Evolutionary conservation across 2,329 filamentous ascomycete species (phyloP).

Genomic region (Chalara sp.): DNA sequence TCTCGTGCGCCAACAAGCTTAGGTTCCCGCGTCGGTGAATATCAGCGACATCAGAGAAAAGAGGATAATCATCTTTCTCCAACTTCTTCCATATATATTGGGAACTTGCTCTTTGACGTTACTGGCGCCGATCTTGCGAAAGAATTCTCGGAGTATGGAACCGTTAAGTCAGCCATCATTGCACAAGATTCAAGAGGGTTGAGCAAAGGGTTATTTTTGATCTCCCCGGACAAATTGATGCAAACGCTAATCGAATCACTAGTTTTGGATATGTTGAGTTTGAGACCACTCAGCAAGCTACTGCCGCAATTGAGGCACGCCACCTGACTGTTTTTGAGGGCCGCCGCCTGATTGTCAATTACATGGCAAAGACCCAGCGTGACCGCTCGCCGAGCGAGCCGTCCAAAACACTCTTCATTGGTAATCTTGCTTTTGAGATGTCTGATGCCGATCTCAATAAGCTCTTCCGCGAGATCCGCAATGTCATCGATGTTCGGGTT

Average conservation of each 20-base stretch:
- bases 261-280: slow-evolving; percentile 65
- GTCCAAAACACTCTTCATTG: slow-evolving; percentile 68
- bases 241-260: not conserved
- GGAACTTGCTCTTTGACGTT: slow-evolving; percentile 65
- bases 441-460: slow-evolving; percentile 76
- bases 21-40: too few species aligned
- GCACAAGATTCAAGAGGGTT: slow-evolving; percentile 55
- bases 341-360: slow-evolving; percentile 57
- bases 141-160: slow-evolving; percentile 52
- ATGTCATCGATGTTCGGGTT: slow-evolving; percentile 70
- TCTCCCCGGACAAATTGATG: not conserved
- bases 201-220: slow-evolving; percentile 58
- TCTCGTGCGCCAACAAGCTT: not conserved
- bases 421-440: slow-evolving; percentile 82
- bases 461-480: slow-evolving; percentile 63
- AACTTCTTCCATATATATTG: slow-evolving; percentile 47
- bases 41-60: too few species aligned
- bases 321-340: slow-evolving; percentile 57
- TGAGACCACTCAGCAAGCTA: slow-evolving; percentile 43
- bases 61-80: slow-evolving; percentile 3
- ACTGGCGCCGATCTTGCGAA: slow-evolving; percentile 50
- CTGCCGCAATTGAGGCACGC: slow-evolving; percentile 47
- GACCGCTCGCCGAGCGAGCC: slow-evolving; percentile 34
- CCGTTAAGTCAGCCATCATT: slow-evolving; percentile 44
- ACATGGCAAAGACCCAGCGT: slow-evolving; percentile 26